Conservation (phyloP, 2,329 filamentous ascomycete genomes). For the Furcasterigmium sp. region DNA sequence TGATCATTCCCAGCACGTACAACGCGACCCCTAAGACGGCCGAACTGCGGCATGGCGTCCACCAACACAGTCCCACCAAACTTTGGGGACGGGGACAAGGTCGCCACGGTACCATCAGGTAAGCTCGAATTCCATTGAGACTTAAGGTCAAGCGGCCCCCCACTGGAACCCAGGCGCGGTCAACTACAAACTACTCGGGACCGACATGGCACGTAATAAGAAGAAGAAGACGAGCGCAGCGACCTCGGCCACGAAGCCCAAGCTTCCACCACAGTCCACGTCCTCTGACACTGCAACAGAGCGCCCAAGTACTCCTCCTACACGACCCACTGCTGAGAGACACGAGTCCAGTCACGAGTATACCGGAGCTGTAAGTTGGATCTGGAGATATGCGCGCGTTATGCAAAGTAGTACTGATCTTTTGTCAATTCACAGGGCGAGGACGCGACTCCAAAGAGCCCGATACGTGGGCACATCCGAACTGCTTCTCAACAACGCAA, state of each 20-base stretch:
- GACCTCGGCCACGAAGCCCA: background rate
- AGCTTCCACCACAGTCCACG: background rate
- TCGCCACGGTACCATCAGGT: conserved; percentile 8
- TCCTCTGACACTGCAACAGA: background rate
- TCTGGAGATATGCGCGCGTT: too few species aligned
- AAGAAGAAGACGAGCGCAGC: conserved; percentile 6
- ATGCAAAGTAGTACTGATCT: too few species aligned
- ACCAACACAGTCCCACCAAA: conserved; percentile 9
- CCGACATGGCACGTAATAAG: conserved; percentile 11
- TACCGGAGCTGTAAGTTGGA: conserved; percentile 5
- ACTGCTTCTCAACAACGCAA: conserved; percentile 4
- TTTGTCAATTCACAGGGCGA: conserved; percentile 2
- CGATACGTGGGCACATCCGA: background rate
- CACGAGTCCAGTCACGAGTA: conserved; percentile 7
- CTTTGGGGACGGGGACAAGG: conserved; percentile 10
- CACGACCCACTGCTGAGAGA: conserved; percentile 5
- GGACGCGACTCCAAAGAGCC: conserved; percentile 7
- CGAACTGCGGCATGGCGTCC: conserved; percentile 6
- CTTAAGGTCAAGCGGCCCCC: conserved; percentile 3
- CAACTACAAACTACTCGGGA: too few species aligned
- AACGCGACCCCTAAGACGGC: too few species aligned
- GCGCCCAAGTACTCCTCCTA: too few species aligned
- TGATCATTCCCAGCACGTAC: conserved; percentile 5
- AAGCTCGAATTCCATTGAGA: conserved; percentile 6
- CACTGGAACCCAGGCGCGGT: background rate